Conservation (phyloP, 768 basidiomycete species). For the Chalciporus piperatus region DNA sequence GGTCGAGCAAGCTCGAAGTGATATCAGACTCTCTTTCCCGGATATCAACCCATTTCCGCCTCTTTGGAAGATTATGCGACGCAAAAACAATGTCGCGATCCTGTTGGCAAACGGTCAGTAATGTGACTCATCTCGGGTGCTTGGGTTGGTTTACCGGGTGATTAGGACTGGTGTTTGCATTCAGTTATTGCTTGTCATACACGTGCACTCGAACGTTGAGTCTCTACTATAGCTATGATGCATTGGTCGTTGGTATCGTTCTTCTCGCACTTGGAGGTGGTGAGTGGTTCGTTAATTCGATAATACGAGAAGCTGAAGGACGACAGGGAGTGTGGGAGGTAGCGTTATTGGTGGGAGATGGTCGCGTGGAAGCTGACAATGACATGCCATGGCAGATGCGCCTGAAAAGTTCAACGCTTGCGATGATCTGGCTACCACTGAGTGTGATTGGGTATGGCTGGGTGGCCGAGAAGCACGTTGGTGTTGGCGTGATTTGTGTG, state of each 20-base stretch:
- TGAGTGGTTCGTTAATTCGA: constrained; percentile 25
- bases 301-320: not conserved
- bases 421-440: constrained; percentile 54
- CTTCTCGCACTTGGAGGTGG: constrained; percentile 74
- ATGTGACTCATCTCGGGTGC: not conserved
- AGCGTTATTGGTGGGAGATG: constrained; percentile 58
- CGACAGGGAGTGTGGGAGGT: constrained; percentile 47
- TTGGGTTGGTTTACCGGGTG: constrained; percentile 7
- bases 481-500: constrained; percentile 63
- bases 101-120: constrained; percentile 36
- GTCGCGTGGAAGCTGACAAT: too few relatives aligned
- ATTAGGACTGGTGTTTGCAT: constrained; percentile 67
- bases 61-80: constrained; percentile 52
- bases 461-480: constrained; percentile 60
- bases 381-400: constrained; percentile 55
- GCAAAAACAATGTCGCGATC: constrained; percentile 66
- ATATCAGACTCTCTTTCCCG: constrained; percentile 53
- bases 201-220: constrained; percentile 71
- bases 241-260: constrained; percentile 73
- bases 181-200: constrained; percentile 68
- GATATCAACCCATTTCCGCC: constrained; percentile 79
- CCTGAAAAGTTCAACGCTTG: constrained; percentile 56
- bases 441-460: constrained; percentile 71
- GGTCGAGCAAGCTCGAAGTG: constrained; percentile 13
- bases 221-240: constrained; percentile 58